Evolutionary conservation across 257 asterid species (phyloP).

Genomic region (Sherardia arvensis): DNA sequence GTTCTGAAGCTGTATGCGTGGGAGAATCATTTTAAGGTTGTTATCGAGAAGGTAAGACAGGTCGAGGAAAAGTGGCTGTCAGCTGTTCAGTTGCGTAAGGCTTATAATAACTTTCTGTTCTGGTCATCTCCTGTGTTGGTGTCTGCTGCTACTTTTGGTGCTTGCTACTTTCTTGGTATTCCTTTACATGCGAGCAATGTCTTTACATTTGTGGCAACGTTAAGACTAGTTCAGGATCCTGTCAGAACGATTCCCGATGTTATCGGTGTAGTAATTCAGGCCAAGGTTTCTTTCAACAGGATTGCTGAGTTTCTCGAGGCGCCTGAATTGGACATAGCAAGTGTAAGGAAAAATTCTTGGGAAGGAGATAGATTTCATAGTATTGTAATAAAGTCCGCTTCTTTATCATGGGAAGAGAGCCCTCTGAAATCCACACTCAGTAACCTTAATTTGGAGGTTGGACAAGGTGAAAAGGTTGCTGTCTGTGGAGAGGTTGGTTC

Average conservation of each 20-base stretch:
- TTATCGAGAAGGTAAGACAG: slow-evolving; percentile 42
- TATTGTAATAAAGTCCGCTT: slow-evolving; percentile 40
- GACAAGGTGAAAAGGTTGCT: slow-evolving; percentile 67
- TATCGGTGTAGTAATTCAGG: slow-evolving; percentile 80
- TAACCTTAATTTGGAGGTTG: slow-evolving; percentile 42
- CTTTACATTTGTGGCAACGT: slow-evolving; percentile 84
- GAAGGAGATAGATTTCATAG: slow-evolving; percentile 15
- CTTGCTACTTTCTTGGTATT: slow-evolving; percentile 69
- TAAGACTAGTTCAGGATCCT: slow-evolving; percentile 92
- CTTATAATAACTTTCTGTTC: slow-evolving; percentile 72
- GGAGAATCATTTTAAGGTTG: slow-evolving; percentile 71
- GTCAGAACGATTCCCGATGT: slow-evolving; percentile 83
- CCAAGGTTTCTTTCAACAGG: slow-evolving; percentile 69
- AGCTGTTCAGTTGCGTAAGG: slow-evolving; percentile 64
- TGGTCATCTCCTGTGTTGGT: slow-evolving; percentile 87
- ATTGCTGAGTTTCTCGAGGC: slow-evolving; percentile 67
- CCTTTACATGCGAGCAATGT: slow-evolving; percentile 73
- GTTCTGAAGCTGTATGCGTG: slow-evolving; percentile 84
- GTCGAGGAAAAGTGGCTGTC: slow-evolving; percentile 67
- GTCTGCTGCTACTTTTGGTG: slow-evolving; percentile 87
- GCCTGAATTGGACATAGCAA: slow-evolving; percentile 49
- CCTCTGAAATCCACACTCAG: slow-evolving; percentile 40
- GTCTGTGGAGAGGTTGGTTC: slow-evolving; percentile 99
- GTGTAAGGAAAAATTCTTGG: slow-evolving; percentile 24
- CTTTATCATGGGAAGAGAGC: slow-evolving; percentile 74